Base-by-base conservation (phyloP, 371 early-diverging fungal species). In the Entomophthora muscae region DNA sequence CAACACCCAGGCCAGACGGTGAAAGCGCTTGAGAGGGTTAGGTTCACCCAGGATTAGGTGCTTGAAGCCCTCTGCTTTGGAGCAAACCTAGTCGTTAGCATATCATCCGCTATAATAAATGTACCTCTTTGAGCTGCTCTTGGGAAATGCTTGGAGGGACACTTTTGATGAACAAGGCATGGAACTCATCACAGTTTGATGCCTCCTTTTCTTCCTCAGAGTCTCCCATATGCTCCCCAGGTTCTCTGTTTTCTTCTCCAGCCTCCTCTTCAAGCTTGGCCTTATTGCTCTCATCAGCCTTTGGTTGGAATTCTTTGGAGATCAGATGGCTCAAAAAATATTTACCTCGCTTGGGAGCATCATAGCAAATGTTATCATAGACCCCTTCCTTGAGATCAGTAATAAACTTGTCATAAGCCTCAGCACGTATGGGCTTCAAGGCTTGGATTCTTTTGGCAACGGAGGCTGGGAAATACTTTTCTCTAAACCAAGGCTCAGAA, bases 1-100 rank as follows among this genome's bases (percentile, higher is more conserved):
- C 23, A 84, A 81, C 66, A 92, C 82, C 97, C 97, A 96, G 5
- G 93, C 97, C 62, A 91, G 77, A 23, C 97, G 84, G 71, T 87
- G 83, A 69, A 86, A 86, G 65, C 87, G 84, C 69, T 87, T 86
- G 68, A 76, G 78, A 2, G 88, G 82, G 32, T 83, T 83, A 13
- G 97, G 95, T 64, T 93, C 95, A 17, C 90, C 86, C 22, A 96
- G 73, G 1, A 85, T 83, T n/a, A 93, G 72, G 72, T 84, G 83
- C 67, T 83, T 75, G 74, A 88, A 95, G 0, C 93, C 92, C 2
- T 80, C 78, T 2, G 83, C 76, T 53, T 80, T 76, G 54, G 73
- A 68, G 63, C 85, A 88, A 69, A 83, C 74, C 86, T 90, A 42
- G 12, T 21, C 12, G 24, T 51, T 51, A 52, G 52, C 27, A 17